Conservation (phyloP, 768 basidiomycete genomes). For the Tubosaeta sp. region DNA sequence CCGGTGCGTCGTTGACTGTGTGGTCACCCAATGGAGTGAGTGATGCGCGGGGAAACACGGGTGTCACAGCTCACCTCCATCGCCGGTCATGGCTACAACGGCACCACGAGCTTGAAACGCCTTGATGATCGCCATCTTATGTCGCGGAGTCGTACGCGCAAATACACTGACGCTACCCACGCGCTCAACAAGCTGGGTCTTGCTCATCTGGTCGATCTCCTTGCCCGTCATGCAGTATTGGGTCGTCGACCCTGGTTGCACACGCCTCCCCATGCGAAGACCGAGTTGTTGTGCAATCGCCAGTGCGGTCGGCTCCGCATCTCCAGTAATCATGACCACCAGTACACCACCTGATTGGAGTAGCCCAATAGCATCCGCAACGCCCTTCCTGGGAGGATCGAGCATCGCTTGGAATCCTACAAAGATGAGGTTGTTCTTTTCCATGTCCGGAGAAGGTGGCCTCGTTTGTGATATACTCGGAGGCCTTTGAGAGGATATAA, state of each 20-base stretch:
- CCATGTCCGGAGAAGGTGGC: constrained; percentile 33
- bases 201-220: constrained; percentile 80
- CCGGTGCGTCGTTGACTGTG: constrained; percentile 91
- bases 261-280: constrained; percentile 55
- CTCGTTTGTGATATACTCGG: constrained; percentile 23
- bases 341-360: constrained; percentile 86
- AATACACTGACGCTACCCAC: constrained; percentile 85
- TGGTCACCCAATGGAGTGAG: background rate
- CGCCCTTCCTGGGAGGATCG: constrained; percentile 91
- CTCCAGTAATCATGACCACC: constrained; percentile 98
- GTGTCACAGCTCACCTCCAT: constrained; percentile 69
- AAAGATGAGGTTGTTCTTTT: constrained; percentile 66
- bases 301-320: constrained; percentile 86
- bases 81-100: constrained; percentile 97
- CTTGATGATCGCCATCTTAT: constrained; percentile 96
- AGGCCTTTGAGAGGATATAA: constrained; percentile 14
- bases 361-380: constrained; percentile 81
- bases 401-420: constrained; percentile 93
- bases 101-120: constrained; percentile 87
- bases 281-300: constrained; percentile 87
- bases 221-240: constrained; percentile 70
- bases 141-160: constrained; percentile 92
- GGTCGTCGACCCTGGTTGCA: constrained; percentile 22
- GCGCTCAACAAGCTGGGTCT: constrained; percentile 74
- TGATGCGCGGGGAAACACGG: background rate